Evolutionary conservation across 805 yeast genomes (phyloP).

Genomic region (Trichomonascus vanleenenianus): DNA sequence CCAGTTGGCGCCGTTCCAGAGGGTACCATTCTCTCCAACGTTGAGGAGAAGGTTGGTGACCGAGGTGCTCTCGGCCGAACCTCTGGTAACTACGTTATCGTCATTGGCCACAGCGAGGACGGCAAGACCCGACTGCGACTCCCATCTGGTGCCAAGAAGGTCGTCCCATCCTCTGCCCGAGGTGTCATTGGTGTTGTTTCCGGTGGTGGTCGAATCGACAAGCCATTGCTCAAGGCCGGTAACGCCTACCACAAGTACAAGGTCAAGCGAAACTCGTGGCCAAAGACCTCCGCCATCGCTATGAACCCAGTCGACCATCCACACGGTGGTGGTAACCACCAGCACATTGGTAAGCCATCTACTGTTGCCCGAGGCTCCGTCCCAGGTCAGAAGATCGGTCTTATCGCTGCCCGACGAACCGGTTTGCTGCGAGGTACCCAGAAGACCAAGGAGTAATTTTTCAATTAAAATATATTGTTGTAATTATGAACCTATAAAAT

Average conservation of each 20-base stretch:
- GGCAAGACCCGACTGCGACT: constrained; percentile 98
- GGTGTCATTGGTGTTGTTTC: constrained; percentile 99
- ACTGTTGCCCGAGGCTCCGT: constrained; percentile 99
- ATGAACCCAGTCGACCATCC: constrained; percentile 99
- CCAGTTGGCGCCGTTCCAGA: constrained; percentile 97
- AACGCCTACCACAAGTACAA: constrained; percentile 99
- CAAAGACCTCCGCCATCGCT: constrained; percentile 99
- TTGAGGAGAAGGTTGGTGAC: constrained; percentile 98
- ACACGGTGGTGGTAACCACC: constrained; percentile 99
- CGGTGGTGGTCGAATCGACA: constrained; percentile 99
- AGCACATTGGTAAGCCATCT: constrained; percentile 99
- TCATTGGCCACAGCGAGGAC: constrained; percentile 98
- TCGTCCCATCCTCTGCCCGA: constrained; percentile 92
- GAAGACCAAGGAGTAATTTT: constrained; percentile 67
- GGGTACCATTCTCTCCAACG: constrained; percentile 98
- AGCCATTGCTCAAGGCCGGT: constrained; percentile 99
- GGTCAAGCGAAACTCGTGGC: constrained; percentile 99
- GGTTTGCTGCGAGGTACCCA: constrained; percentile 99
- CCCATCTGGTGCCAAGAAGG: constrained; percentile 98
- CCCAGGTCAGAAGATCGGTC: constrained; percentile 99
- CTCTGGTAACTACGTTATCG: constrained; percentile 98
- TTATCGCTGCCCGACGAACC: constrained; percentile 99
- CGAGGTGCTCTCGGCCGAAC: constrained; percentile 99
- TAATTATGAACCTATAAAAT: not conserved
- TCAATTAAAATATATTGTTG: not conserved